Evolutionary conservation across 345 rosid species (phyloP).

Genomic region (Mangifera indica): DNA sequence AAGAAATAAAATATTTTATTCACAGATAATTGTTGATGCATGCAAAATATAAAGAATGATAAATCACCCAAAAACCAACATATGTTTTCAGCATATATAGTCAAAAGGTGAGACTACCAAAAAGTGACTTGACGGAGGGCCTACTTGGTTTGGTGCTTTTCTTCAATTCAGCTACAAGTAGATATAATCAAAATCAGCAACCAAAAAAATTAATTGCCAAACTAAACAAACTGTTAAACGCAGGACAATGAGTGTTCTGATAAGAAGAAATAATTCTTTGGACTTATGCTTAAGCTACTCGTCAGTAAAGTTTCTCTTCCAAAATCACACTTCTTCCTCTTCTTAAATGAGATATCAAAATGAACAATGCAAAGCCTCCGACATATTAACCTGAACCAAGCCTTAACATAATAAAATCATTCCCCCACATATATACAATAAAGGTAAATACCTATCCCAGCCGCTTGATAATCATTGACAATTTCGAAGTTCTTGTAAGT

Average conservation of each 20-base stretch:
- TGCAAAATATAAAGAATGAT: background rate
- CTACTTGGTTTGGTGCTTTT: constrained; percentile 58
- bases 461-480: constrained; percentile 80
- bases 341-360: background rate
- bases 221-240: background rate
- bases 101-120: constrained; percentile 42
- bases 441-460: constrained; percentile 60
- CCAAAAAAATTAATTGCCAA: background rate
- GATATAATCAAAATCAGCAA: constrained; percentile 12
- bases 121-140: constrained; percentile 76
- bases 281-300: background rate
- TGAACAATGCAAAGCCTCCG: background rate
- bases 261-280: background rate
- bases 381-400: background rate
- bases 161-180: constrained; percentile 61
- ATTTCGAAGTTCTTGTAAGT: constrained; percentile 85
- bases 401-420: background rate
- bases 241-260: background rate
- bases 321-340: background rate
- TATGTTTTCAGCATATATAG: background rate
- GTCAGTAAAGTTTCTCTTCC: background rate
- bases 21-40: constrained; percentile 7
- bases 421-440: constrained; percentile 6
- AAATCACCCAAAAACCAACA: background rate
- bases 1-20: background rate